phyloP scores from a whole-genome alignment of 140 eudicot species.

The Oenanthe javanica region DNA sequence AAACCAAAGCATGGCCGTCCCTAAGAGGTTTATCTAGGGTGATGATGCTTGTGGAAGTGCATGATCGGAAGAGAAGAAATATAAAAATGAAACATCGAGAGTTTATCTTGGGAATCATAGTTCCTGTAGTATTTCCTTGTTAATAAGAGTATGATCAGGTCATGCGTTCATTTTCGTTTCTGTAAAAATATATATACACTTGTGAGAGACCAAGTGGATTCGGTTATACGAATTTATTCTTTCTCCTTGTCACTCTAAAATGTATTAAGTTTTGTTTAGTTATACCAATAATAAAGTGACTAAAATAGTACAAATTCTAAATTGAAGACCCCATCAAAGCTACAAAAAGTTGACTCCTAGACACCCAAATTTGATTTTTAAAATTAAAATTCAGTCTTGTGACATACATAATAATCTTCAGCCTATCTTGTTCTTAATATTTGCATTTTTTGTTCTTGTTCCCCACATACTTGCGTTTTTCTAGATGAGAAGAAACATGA shows the following conservation, averaged over 20 bases:
- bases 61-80: constrained; percentile 15
- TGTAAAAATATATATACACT: background rate
- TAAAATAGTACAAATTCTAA: too few relatives aligned
- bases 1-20: constrained; percentile 45
- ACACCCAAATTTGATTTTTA: too few relatives aligned
- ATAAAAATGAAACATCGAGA: constrained; percentile 5
- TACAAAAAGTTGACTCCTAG: too few relatives aligned
- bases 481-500: too few relatives aligned
- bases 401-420: too few relatives aligned
- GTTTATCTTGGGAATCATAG: background rate
- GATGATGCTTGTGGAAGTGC: constrained; percentile 29
- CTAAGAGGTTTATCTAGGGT: constrained; percentile 22
- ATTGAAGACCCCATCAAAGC: too few relatives aligned
- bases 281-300: too few relatives aligned
- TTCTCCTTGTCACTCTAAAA: background rate
- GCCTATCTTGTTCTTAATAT: too few relatives aligned
- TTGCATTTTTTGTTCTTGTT: too few relatives aligned
- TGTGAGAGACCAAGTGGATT: background rate
- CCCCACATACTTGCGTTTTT: too few relatives aligned
- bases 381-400: too few relatives aligned
- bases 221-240: background rate
- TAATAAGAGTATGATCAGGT: background rate
- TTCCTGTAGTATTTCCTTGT: background rate
- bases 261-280: too few relatives aligned
- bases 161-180: constrained; percentile 6